phyloP scores from a whole-genome alignment of 805 yeast genomes.

The Candida qinlingensis region DNA sequence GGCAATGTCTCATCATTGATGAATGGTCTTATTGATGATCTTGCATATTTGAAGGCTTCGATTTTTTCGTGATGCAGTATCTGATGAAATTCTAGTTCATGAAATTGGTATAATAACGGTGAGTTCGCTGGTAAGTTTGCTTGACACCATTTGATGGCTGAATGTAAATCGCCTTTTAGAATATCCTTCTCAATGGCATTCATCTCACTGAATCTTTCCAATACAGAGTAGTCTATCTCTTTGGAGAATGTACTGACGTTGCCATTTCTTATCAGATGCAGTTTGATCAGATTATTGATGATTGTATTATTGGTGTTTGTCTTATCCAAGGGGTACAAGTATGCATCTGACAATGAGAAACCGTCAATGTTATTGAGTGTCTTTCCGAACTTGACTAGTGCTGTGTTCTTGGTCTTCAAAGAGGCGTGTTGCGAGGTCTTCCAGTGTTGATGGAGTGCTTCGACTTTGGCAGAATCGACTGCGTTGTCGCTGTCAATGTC shows the following conservation, averaged over 20 bases:
- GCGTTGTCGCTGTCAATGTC: not conserved
- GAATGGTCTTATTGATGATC: constrained; percentile 33
- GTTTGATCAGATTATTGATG: constrained; percentile 38
- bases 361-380: constrained; percentile 14
- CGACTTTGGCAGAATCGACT: not conserved
- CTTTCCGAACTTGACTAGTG: constrained; percentile 22
- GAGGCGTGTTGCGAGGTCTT: constrained; percentile 24
- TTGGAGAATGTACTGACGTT: constrained; percentile 33
- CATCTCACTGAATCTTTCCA: constrained; percentile 36
- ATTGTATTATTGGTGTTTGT: constrained; percentile 10
- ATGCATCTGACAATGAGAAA: constrained; percentile 29
- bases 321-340: constrained; percentile 27
- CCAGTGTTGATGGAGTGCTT: constrained; percentile 14
- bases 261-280: constrained; percentile 45
- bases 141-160: constrained; percentile 48
- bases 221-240: constrained; percentile 22
- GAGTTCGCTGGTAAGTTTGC: constrained; percentile 20
- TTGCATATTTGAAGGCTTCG: constrained; percentile 41
- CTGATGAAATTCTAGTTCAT: constrained; percentile 36
- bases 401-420: constrained; percentile 25
- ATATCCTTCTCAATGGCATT: constrained; percentile 36
- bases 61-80: constrained; percentile 21
- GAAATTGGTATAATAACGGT: constrained; percentile 41
- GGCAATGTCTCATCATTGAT: constrained; percentile 30
- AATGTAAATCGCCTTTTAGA: constrained; percentile 30